A percentile compares a stretch with the other conserved stretches of the same genome.
phyloP scores from a whole-genome alignment of 371 early-diverging fungal genomes.

The Mucor racemosus region DNA sequence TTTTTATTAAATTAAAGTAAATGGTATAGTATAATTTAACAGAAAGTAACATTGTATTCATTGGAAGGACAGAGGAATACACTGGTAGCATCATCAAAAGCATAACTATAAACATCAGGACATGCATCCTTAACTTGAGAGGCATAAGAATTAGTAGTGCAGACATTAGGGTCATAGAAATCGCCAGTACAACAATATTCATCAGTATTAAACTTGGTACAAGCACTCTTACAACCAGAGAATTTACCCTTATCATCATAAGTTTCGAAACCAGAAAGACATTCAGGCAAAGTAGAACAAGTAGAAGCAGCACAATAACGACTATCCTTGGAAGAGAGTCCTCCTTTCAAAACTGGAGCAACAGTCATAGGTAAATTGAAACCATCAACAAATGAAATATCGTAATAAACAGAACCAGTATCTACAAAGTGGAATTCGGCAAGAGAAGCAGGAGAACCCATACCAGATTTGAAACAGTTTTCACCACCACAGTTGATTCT shows the following conservation, averaged over 20 bases:
- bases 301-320: conserved; percentile 32
- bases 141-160: conserved; percentile 38
- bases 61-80: conserved; percentile 44
- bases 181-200: conserved; percentile 50
- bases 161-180: conserved; percentile 31
- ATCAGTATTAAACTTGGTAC: conserved; percentile 39
- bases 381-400: conserved; percentile 49
- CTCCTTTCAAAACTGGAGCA: conserved; percentile 26
- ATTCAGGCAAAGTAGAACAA: conserved; percentile 36
- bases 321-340: conserved; percentile 18
- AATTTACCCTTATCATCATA: conserved; percentile 30
- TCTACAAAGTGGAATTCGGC: conserved; percentile 46
- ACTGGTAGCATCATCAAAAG: conserved; percentile 56
- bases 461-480: conserved; percentile 29
- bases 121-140: conserved; percentile 36
- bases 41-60: conserved; percentile 53
- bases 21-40: conserved; percentile 21
- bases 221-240: conserved; percentile 42
- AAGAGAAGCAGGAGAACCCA: conserved; percentile 36
- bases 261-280: conserved; percentile 38
- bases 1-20: not conserved
- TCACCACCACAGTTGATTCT: conserved; percentile 27
- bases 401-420: conserved; percentile 34
- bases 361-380: conserved; percentile 46
- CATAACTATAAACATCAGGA: conserved; percentile 59